These are phyloP conservation scores for Oidium heveae DNA, from an alignment of 2,329 filamentous ascomycete genomes.

Conservation along the genomic window DNA sequence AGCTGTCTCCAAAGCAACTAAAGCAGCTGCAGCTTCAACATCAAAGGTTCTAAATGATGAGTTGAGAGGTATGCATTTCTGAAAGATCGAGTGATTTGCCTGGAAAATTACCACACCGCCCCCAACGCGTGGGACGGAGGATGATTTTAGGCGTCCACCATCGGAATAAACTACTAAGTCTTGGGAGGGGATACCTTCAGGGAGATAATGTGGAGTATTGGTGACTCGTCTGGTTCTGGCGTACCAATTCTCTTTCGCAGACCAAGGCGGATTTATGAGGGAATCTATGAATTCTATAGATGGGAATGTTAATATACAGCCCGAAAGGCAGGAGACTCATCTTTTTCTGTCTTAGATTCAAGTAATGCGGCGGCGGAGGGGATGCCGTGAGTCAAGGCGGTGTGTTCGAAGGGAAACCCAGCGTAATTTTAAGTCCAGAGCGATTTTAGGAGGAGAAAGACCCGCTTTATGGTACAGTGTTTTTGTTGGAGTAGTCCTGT, in stretches of 20 bases:
- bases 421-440: neutral
- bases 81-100: no score
- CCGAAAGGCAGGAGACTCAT: neutral
- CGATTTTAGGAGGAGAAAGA: neutral
- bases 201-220: no score
- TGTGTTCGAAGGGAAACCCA: no score
- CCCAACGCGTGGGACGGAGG: neutral
- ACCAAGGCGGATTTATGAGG: neutral
- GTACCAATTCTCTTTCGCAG: neutral
- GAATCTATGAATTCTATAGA: neutral
- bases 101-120: neutral
- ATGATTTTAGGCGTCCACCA: neutral
- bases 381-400: no score
- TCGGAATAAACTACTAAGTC: neutral
- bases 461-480: neutral
- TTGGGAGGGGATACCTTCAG: no score
- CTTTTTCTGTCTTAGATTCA: neutral
- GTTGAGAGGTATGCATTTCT: no score
- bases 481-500: neutral
- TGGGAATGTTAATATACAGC: neutral
- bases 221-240: neutral
- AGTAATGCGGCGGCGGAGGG: no score
- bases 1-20: neutral
- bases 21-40: no score
- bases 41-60: no score